A percentile compares a stretch with the other conserved stretches of the same genome.
Evolutionary conservation across 176 grass and related monocot genomes (phyloP).

Genomic region (Oryza officinalis): DNA sequence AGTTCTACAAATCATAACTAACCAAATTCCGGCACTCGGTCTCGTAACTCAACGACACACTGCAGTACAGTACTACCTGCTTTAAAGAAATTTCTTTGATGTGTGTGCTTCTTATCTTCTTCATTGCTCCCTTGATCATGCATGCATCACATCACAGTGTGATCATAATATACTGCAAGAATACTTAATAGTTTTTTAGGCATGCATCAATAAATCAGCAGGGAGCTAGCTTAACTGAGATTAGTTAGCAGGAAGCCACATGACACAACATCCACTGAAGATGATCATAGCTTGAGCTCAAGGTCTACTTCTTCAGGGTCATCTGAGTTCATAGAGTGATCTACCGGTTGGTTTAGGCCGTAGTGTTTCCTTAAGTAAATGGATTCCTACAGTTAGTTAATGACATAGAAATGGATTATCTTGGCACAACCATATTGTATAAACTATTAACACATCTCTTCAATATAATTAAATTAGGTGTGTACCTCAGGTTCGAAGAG

Average conservation of each 20-base stretch:
- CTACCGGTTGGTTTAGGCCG: slow-evolving; percentile 24
- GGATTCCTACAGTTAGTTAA: slow-evolving; percentile 12
- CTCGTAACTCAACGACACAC: not conserved
- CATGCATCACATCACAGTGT: not conserved
- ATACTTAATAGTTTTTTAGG: not conserved
- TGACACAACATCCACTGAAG: not conserved
- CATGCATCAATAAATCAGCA: not conserved
- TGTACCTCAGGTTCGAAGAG: slow-evolving; percentile 42
- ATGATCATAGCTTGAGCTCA: slow-evolving; percentile 55
- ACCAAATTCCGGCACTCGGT: not conserved
- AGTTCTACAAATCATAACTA: not conserved
- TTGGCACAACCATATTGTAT: not conserved
- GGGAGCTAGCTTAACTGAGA: not conserved
- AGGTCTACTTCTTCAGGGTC: slow-evolving; percentile 50
- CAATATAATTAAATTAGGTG: not conserved
- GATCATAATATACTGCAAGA: not conserved
- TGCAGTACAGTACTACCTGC: not conserved
- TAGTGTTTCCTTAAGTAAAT: slow-evolving; percentile 23
- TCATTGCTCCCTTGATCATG: not conserved
- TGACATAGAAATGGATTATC: not conserved
- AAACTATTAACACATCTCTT: too few species aligned
- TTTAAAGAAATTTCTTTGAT: not conserved
- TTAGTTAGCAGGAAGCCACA: not conserved
- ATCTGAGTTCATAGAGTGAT: slow-evolving; percentile 25
- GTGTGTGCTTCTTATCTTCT: not conserved